Evolutionary conservation across 441 rosid genomes (phyloP).

Genomic region (Jatropha multifida): DNA sequence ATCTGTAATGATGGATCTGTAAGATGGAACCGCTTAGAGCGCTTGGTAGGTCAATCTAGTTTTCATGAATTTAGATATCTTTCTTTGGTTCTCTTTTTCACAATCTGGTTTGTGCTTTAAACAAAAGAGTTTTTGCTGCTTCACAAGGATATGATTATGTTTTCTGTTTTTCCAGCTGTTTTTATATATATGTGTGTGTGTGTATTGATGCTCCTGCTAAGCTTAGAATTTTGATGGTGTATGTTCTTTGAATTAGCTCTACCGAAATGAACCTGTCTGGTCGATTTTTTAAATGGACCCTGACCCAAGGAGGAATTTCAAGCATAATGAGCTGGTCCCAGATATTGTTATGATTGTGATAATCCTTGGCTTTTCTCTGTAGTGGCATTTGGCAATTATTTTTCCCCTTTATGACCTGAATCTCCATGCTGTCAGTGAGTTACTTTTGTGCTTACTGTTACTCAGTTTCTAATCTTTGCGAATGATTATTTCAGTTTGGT

Average conservation of each 20-base stretch:
- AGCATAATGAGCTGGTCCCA: not conserved
- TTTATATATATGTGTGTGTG: not conserved
- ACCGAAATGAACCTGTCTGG: not conserved
- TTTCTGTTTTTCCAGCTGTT: not conserved
- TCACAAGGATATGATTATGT: not conserved
- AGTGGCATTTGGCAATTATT: not conserved
- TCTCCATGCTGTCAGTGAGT: not conserved
- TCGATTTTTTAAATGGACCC: not conserved
- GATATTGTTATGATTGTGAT: conserved; percentile 5
- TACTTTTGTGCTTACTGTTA: not conserved
- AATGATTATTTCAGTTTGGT: not conserved
- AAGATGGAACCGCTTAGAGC: conserved; percentile 96
- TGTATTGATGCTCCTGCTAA: not conserved
- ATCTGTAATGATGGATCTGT: conserved; percentile 86
- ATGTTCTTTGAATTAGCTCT: not conserved
- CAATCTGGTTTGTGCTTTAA: not conserved
- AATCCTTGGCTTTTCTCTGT: not conserved
- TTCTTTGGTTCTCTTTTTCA: not conserved
- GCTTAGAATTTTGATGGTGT: not conserved
- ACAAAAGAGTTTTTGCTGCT: conserved; percentile 2
- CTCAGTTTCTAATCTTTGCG: not conserved
- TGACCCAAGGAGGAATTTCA: not conserved
- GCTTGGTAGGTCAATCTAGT: conserved; percentile 55
- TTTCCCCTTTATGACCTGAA: not conserved
- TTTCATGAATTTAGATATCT: not conserved